Conservation (phyloP, 2,329 filamentous ascomycete genomes). For the Thermoascus crustaceus region DNA sequence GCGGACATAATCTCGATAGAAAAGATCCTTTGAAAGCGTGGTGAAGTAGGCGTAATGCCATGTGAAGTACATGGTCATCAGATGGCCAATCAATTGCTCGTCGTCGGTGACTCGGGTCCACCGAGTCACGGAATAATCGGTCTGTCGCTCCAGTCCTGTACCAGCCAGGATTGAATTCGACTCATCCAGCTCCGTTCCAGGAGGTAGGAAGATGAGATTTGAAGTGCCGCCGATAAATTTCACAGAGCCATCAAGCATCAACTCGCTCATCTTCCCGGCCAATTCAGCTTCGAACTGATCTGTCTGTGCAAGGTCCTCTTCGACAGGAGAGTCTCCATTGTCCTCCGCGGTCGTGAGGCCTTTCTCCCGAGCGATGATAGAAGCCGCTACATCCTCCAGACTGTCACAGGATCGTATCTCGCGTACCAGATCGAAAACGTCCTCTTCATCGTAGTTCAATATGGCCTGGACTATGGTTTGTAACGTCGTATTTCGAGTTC, state of each 20-base stretch:
- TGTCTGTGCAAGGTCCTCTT: constrained; percentile 34
- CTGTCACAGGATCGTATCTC: constrained; percentile 82
- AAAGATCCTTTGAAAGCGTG: constrained; percentile 74
- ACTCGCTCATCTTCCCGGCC: constrained; percentile 85
- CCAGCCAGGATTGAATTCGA: constrained; percentile 32
- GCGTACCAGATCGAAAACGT: constrained; percentile 70
- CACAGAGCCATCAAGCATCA: constrained; percentile 76
- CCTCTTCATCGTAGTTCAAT: constrained; percentile 80
- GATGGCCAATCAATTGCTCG: constrained; percentile 67
- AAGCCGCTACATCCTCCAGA: constrained; percentile 56
- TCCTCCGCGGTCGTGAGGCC: constrained; percentile 35
- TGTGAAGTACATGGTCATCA: constrained; percentile 95
- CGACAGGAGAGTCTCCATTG: constrained; percentile 18
- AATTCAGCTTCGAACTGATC: constrained; percentile 65
- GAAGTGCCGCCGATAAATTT: constrained; percentile 92
- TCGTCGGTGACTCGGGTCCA: constrained; percentile 87
- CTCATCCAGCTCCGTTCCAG: constrained; percentile 39
- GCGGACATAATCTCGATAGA: constrained; percentile 73
- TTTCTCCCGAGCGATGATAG: constrained; percentile 48
- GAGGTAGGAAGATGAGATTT: constrained; percentile 73
- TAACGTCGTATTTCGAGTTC: constrained; percentile 77
- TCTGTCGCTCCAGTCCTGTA: constrained; percentile 39
- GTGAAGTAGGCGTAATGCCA: constrained; percentile 98
- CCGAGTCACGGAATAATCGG: constrained; percentile 64
- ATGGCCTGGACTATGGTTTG: constrained; percentile 92